These are phyloP conservation scores for Hemisphaericaspora nanyangensis DNA, from an alignment of 805 yeast species.

Conservation along the genomic window DNA sequence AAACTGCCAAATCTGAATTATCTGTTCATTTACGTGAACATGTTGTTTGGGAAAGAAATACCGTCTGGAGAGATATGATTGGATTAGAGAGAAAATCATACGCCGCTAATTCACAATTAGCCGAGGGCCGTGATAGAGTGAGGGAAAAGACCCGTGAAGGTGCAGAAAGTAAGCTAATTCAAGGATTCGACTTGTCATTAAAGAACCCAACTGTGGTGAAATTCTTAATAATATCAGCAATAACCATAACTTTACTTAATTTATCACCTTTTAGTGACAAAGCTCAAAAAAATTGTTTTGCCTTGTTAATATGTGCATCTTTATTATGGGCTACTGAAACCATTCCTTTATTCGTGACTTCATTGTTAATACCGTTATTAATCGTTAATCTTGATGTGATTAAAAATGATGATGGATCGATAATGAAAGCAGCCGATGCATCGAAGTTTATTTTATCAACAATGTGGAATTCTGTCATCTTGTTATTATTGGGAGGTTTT, in stretches of 20 bases:
- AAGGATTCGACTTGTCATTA: conserved; percentile 22
- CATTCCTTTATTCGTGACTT: conserved; percentile 86
- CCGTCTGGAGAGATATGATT: conserved; percentile 56
- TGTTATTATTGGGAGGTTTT: conserved; percentile 51
- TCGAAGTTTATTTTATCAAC: conserved; percentile 43
- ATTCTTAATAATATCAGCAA: conserved; percentile 40
- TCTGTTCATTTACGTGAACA: conserved; percentile 54
- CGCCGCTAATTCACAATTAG: conserved; percentile 47
- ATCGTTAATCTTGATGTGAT: conserved; percentile 70
- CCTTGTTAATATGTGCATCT: conserved; percentile 76
- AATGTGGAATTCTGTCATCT: conserved; percentile 54
- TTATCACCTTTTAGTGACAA: conserved; percentile 31
- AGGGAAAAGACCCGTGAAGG: conserved; percentile 11
- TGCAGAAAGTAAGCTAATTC: conserved; percentile 7
- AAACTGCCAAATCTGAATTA: conserved; percentile 49
- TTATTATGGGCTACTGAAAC: conserved; percentile 95
- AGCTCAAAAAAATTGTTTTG: conserved; percentile 53
- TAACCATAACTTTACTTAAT: conserved; percentile 41
- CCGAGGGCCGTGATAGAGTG: conserved; percentile 15
- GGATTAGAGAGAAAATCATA: conserved; percentile 76
- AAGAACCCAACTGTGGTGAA: conserved; percentile 38
- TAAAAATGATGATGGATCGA: conserved; percentile 48
- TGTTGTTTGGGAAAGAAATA: conserved; percentile 53
- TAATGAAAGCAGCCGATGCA: conserved; percentile 40
- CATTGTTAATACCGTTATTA: conserved; percentile 76